These are phyloP conservation scores for Cantharellus cinnabarinus DNA, from an alignment of 768 basidiomycete genomes.

Conservation along the genomic window DNA sequence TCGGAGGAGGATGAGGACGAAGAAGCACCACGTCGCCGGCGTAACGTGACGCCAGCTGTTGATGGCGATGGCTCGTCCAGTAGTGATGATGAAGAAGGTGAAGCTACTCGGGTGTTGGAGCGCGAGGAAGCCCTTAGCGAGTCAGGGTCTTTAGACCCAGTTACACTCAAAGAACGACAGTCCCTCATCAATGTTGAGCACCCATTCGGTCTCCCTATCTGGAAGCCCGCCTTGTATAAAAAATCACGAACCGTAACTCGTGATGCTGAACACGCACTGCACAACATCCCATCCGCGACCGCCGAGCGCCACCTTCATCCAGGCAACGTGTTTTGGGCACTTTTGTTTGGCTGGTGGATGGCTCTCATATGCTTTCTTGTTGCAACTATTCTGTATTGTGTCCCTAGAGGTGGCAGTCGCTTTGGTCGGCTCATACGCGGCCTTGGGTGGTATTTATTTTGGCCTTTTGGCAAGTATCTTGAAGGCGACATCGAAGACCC, in stretches of 20 bases:
- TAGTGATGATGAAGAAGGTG: neutral
- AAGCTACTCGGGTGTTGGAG: neutral
- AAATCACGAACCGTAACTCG: constrained; percentile 93
- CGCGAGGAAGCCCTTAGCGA: neutral
- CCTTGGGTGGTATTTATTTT: constrained; percentile 85
- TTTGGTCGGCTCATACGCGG: constrained; percentile 81
- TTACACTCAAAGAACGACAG: constrained; percentile 54
- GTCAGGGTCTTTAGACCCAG: neutral
- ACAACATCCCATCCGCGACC: constrained; percentile 78
- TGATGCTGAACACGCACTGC: constrained; percentile 85
- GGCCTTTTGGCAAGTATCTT: constrained; percentile 99
- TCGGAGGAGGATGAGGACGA: neutral
- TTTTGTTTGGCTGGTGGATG: constrained; percentile 90
- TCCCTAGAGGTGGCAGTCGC: constrained; percentile 63
- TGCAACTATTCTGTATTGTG: constrained; percentile 43
- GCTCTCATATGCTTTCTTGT: constrained; percentile 46
- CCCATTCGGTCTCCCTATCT: constrained; percentile 96
- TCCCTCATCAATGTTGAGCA: constrained; percentile 98
- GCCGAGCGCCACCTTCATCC: constrained; percentile 84
- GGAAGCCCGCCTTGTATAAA: constrained; percentile 98
- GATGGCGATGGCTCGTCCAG: neutral
- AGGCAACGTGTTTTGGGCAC: constrained; percentile 83
- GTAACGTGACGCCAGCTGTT: neutral
- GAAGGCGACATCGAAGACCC: constrained; percentile 41
- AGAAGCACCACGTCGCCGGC: neutral